Conservation (phyloP, 148 eudicot genomes). For the Persicaria tinctoria region DNA sequence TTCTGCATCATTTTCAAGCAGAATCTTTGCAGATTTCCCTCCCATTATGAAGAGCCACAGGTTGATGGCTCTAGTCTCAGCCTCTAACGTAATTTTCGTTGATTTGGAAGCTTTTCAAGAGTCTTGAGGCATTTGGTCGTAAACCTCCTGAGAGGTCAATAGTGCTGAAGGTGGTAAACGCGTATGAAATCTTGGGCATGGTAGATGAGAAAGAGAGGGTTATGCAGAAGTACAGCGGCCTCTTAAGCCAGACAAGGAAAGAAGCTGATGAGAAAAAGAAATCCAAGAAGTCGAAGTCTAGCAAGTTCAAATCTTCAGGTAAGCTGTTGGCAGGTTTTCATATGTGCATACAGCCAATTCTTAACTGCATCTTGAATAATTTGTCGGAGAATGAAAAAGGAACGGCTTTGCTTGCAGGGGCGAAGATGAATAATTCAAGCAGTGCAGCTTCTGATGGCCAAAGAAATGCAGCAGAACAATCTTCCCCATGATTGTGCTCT, state of each 20-base stretch:
- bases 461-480: slow-evolving; percentile 1
- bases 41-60: not conserved
- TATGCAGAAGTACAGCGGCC: slow-evolving; percentile 56
- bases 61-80: not conserved
- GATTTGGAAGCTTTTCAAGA: slow-evolving; percentile 46
- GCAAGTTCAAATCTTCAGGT: slow-evolving; percentile 26
- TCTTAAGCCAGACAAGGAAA: slow-evolving; percentile 29
- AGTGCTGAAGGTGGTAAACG: slow-evolving; percentile 71
- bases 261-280: slow-evolving; percentile 24
- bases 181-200: slow-evolving; percentile 69
- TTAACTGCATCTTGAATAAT: not conserved
- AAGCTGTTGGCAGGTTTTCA: not conserved
- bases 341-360: not conserved
- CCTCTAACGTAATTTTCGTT: not conserved
- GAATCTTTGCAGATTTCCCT: not conserved
- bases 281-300: slow-evolving; percentile 15
- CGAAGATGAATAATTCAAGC: not conserved
- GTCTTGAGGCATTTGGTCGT: slow-evolving; percentile 73
- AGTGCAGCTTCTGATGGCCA: not conserved
- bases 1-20: not conserved
- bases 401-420: slow-evolving; percentile 7
- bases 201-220: slow-evolving; percentile 57
- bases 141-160: slow-evolving; percentile 64
- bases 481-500: not conserved
- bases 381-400: not conserved